Conservation (phyloP, 345 rosid species). For the Cardamine occulta region DNA sequence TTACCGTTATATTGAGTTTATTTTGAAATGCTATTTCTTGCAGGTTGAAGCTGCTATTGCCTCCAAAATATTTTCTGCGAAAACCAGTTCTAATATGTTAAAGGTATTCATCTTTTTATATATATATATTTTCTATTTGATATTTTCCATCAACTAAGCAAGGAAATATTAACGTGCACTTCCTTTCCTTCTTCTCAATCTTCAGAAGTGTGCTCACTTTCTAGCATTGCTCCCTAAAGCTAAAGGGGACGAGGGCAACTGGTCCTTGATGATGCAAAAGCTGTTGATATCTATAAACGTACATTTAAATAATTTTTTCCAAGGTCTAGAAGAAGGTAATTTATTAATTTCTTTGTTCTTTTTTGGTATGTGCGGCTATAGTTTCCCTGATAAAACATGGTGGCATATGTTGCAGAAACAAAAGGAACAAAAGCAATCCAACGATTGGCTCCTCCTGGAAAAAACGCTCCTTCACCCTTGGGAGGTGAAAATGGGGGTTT, state of each 20-base stretch:
- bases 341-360: slow-evolving; percentile 7
- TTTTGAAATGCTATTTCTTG: slow-evolving; percentile 34
- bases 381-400: slow-evolving; percentile 9
- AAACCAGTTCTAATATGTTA: slow-evolving; percentile 56
- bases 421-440: slow-evolving; percentile 63
- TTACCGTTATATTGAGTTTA: background rate
- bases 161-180: slow-evolving; percentile 9
- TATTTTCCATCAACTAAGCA: slow-evolving; percentile 21
- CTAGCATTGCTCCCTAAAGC: slow-evolving; percentile 85
- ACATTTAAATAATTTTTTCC: slow-evolving; percentile 66
- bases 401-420: slow-evolving; percentile 54
- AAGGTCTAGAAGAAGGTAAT: slow-evolving; percentile 86
- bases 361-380: slow-evolving; percentile 23
- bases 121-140: background rate
- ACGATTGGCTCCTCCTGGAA: slow-evolving; percentile 72
- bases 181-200: slow-evolving; percentile 27
- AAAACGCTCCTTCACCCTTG: slow-evolving; percentile 66
- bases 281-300: slow-evolving; percentile 62
- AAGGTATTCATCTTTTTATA: slow-evolving; percentile 52
- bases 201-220: slow-evolving; percentile 77
- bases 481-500: slow-evolving; percentile 58
- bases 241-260: slow-evolving; percentile 76
- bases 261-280: slow-evolving; percentile 78
- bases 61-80: slow-evolving; percentile 65
- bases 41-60: slow-evolving; percentile 77